Evolutionary conservation across 2,329 filamentous ascomycete species (phyloP), one percentile per base, ranked within the genome.

Genomic region (Penicillium paneum): DNA sequence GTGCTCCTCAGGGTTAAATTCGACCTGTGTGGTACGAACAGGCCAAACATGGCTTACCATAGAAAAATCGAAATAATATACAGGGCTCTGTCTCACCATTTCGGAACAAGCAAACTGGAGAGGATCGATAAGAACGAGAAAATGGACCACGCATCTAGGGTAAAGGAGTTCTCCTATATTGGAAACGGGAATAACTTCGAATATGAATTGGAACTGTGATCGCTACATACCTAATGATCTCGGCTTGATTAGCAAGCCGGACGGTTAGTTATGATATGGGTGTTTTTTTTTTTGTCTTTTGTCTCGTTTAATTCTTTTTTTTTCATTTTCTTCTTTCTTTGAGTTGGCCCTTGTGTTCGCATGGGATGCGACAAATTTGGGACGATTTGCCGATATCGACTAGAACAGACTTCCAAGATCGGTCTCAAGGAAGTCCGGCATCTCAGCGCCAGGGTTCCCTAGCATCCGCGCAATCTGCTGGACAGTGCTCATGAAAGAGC

Each of bases 1-100:
- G 70, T 53, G 63, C 66, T 43, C 64, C 71, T 34, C 64, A 72
- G 54, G 65, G 55, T 46, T 54, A 44, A 54, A 36, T 2, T 43
- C 26, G 6, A 38, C 19, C n/a, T 7, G 17, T 13, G n/a, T 31
- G 32, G 11, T 26, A 17, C 24, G 32, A 42, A 32, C 38, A 50
- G 32, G 39, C 29, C 39, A 3, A 3, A n/a, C 21, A 17, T 28
- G 39, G 40, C 8, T 39, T 44, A 31, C 32, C 13, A 24, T 50
- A 44, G 26, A 54, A 34, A 35, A 51, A 44, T 34, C 15, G 32
- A 44, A 54, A 34, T 34, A 12, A 40, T 29, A 41, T 39, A 21
- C 12, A 15, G 12, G 36, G 3, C 34, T 42, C 4, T 49, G 17
- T n/a, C 11, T 32, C 19, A 39, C 28, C 17, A n/a, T 15, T n/a